Evolutionary conservation across 164 flowering plant species (phyloP), one percentile per base, ranked within the genome.

Genomic region (Liriodendron chinense): DNA sequence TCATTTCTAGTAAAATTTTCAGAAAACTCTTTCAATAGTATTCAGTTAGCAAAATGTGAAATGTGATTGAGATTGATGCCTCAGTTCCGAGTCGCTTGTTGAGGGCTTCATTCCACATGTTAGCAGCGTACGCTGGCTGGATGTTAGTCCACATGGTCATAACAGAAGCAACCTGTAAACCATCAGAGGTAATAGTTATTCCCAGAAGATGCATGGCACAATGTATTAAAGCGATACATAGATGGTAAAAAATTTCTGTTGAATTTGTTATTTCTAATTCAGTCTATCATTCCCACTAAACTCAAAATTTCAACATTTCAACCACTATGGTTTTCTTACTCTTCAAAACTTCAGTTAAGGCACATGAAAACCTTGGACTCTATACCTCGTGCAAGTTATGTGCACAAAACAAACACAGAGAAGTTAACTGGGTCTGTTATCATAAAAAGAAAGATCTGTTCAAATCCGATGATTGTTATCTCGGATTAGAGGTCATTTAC

Each of bases 61-160:
- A 53, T 16, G 16, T 12, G 59, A 12, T 53, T 1, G 9, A 12
- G 59, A 53, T 53, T 53, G 18, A 65, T 53, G 92, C 98, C 97
- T 91, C 23, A 28, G 97, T 95, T 70, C 93, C 98, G 74, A 95
- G 98, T 64, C 98, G 83, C 83, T 86, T 93, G 89, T 95, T 95
- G 81, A 95, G 82, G 68, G 98, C 98, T 89, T 95, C 98, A 77
- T 93, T 95, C 98, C 98, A 95, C 89, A 95, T 80, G 80, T 92
- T 95, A 70, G 97, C 91, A 77, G 98, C 97, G 86, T 92, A 93
- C 50, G 79, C 89, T 57, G 98, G 98, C 78, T 89, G 90, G 57
- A 95, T 76, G 16, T 91, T 90, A 75, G 74, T 93, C 97, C 94
- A 93, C 47, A 95, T 79, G 20, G 98, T 92, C 98, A 95, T 93